phyloP scores from a whole-genome alignment of 371 early-diverging fungal genomes.

The Apophysomyces elegans region DNA sequence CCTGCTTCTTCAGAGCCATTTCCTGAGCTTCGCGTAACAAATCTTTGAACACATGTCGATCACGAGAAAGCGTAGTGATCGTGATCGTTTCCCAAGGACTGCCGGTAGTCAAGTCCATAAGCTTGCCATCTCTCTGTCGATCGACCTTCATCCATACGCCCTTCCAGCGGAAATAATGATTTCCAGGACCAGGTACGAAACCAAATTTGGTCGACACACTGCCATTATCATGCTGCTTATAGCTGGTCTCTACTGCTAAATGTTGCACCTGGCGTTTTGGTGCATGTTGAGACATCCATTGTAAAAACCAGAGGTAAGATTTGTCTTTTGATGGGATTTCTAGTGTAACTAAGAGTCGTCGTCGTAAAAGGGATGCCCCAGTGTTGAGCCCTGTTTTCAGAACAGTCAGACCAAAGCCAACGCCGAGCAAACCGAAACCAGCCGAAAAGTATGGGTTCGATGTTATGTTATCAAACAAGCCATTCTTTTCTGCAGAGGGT shows the following conservation, averaged over 20 bases:
- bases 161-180: constrained; percentile 83
- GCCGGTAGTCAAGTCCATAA: constrained; percentile 90
- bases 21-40: constrained; percentile 85
- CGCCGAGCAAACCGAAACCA: constrained; percentile 92
- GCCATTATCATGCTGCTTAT: constrained; percentile 91
- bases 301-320: constrained; percentile 91
- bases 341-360: constrained; percentile 85
- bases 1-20: constrained; percentile 84
- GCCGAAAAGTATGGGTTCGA: constrained; percentile 94
- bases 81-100: constrained; percentile 96
- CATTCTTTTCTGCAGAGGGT: constrained; percentile 6
- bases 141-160: constrained; percentile 91
- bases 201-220: constrained; percentile 82
- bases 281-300: constrained; percentile 84
- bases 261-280: constrained; percentile 68
- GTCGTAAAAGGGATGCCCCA: constrained; percentile 70
- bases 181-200: constrained; percentile 93
- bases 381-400: constrained; percentile 74
- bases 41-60: constrained; percentile 73
- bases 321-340: constrained; percentile 96
- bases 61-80: constrained; percentile 86
- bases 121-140: constrained; percentile 80
- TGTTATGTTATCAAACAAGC: constrained; percentile 37
- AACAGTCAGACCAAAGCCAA: constrained; percentile 84
- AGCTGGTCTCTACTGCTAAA: constrained; percentile 87